These are phyloP conservation scores for Hypoxylon intermedium DNA, from an alignment of 495 filamentous ascomycete genomes.

Conservation along the genomic window DNA sequence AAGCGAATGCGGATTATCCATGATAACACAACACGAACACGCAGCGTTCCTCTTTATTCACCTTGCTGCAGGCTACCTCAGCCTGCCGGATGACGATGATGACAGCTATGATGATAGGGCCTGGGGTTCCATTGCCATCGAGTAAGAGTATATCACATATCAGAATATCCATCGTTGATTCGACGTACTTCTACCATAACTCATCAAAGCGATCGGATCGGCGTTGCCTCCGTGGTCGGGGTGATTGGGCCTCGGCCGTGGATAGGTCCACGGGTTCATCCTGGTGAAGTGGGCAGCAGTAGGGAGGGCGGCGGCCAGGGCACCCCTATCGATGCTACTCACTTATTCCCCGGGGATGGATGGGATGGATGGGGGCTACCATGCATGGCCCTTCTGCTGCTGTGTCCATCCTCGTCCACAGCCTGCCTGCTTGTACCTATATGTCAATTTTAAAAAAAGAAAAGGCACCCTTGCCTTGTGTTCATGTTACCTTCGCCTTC, in stretches of 20 bases:
- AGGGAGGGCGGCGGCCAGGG: slow-evolving; percentile 5
- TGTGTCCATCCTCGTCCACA: slow-evolving; percentile 11
- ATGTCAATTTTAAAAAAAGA: slow-evolving; percentile 2
- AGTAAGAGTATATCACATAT: slow-evolving; percentile 32
- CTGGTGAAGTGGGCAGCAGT: slow-evolving; percentile 2
- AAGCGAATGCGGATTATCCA: slow-evolving; percentile 25
- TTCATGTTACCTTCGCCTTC: slow-evolving; percentile 19
- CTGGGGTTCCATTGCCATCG: slow-evolving; percentile 21
- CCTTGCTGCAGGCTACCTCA: not conserved
- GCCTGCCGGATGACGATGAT: not conserved
- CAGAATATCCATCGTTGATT: slow-evolving; percentile 36
- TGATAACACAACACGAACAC: slow-evolving; percentile 8
- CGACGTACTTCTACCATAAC: slow-evolving; percentile 18
- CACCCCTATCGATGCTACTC: slow-evolving; percentile 26
- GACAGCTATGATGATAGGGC: slow-evolving; percentile 11
- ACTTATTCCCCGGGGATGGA: slow-evolving; percentile 30
- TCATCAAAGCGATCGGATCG: slow-evolving; percentile 16
- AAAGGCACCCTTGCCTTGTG: slow-evolving; percentile 6
- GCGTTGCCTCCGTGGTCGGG: slow-evolving; percentile 25
- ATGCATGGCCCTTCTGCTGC: slow-evolving; percentile 9
- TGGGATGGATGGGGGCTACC: not conserved
- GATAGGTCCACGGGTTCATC: slow-evolving; percentile 20
- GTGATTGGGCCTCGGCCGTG: slow-evolving; percentile 34
- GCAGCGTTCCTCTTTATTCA: too few species aligned
- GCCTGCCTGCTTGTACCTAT: slow-evolving; percentile 5